These are phyloP conservation scores for Ophiostoma fasciatum DNA, from an alignment of 2,329 filamentous ascomycete genomes.

Conservation along the genomic window DNA sequence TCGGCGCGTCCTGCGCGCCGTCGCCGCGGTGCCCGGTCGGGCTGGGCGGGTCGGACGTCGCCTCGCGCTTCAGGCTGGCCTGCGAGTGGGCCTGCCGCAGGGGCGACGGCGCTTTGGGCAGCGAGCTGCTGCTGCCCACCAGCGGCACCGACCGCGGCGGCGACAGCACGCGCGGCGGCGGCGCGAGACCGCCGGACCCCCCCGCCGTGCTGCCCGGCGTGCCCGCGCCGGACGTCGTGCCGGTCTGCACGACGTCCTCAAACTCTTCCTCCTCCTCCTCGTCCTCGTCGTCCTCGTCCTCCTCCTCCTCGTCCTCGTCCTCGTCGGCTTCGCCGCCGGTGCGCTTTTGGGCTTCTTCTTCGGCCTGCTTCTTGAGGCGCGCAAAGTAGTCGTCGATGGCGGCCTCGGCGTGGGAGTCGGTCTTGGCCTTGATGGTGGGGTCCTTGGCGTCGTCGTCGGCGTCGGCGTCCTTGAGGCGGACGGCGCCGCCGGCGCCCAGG, in stretches of 20 bases:
- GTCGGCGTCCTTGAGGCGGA: too few relatives aligned
- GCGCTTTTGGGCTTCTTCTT: conserved; percentile 35
- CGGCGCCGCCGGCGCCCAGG: conserved; percentile 15
- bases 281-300: conserved; percentile 23
- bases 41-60: conserved; percentile 14
- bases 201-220: conserved; percentile 17
- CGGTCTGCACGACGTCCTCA: conserved; percentile 32
- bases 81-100: conserved; percentile 15
- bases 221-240: conserved; percentile 17
- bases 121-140: conserved; percentile 1
- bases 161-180: conserved; percentile 8
- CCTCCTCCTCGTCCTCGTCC: conserved; percentile 27
- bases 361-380: conserved; percentile 45
- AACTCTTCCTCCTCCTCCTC: conserved; percentile 32
- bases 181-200: conserved; percentile 4
- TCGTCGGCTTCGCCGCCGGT: conserved; percentile 32
- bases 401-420: conserved; percentile 37
- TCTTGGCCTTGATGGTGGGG: conserved; percentile 20
- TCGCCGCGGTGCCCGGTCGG: conserved; percentile 2
- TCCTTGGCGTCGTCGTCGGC: conserved; percentile 33
- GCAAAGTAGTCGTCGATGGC: conserved; percentile 55
- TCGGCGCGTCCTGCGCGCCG: too few relatives aligned
- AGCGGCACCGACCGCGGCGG: conserved; percentile 1
- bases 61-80: conserved; percentile 21
- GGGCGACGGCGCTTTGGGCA: conserved; percentile 14